These are phyloP conservation scores for Hemisphaericaspora lyxosophila DNA, from an alignment of 1,139 yeast species.

Conservation along the genomic window DNA sequence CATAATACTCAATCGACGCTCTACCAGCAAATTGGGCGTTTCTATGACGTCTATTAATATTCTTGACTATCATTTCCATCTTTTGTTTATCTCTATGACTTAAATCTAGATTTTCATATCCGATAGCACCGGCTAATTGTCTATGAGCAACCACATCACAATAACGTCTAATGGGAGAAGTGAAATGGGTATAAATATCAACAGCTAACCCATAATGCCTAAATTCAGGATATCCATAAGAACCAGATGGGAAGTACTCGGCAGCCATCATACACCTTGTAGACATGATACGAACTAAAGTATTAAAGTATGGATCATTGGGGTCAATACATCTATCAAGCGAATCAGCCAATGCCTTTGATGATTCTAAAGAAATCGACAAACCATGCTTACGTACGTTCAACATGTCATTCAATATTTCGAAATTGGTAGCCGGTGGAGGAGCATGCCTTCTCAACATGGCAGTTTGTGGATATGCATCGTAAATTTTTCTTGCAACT, in stretches of 20 bases:
- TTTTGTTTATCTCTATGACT: conserved; percentile 84
- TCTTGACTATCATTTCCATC: conserved; percentile 86
- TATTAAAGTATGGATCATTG: conserved; percentile 86
- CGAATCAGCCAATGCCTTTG: conserved; percentile 91
- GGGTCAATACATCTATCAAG: conserved; percentile 84
- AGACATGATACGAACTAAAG: conserved; percentile 92
- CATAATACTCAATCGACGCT: conserved; percentile 95
- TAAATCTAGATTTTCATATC: conserved; percentile 79
- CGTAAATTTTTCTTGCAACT: conserved; percentile 89
- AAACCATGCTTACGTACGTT: conserved; percentile 75
- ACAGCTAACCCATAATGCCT: conserved; percentile 97
- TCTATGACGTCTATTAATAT: conserved; percentile 91
- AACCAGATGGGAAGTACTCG: conserved; percentile 94
- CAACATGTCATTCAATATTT: conserved; percentile 82
- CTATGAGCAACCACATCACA: conserved; percentile 98
- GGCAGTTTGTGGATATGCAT: conserved; percentile 95
- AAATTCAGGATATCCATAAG: conserved; percentile 88
- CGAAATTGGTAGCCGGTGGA: conserved; percentile 94
- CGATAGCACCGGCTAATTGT: conserved; percentile 96
- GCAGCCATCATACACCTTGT: conserved; percentile 99
- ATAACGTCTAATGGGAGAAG: conserved; percentile 96
- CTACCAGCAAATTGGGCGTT: conserved; percentile 99
- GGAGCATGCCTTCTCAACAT: conserved; percentile 96
- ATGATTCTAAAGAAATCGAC: conserved; percentile 76
- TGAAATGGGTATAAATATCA: conserved; percentile 96